Conservation (phyloP, 2,329 filamentous ascomycete species). For the Aspergillus ochraceus region DNA sequence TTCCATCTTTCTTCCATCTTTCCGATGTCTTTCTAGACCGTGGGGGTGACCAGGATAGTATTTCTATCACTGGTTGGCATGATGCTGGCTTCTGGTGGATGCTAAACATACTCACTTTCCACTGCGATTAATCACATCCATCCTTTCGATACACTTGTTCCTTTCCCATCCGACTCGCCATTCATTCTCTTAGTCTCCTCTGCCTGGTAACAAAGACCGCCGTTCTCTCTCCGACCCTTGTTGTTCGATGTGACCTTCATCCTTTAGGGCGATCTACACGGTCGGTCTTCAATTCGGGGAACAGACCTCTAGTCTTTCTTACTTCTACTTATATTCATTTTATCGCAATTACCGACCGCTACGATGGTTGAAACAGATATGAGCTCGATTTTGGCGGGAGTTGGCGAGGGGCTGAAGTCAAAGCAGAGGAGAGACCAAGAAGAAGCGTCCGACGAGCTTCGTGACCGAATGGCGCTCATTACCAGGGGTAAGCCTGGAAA, state of each 20-base stretch:
- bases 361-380: neutral
- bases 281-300: neutral
- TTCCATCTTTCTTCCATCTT: neutral
- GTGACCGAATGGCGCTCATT: neutral
- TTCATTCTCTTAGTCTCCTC: too few relatives aligned
- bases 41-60: too few relatives aligned
- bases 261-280: neutral
- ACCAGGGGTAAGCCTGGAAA: neutral
- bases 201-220: too few relatives aligned
- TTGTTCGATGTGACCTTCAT: neutral
- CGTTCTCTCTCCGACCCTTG: too few relatives aligned
- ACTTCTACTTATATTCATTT: neutral
- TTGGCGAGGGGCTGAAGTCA: neutral
- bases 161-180: too few relatives aligned
- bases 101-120: too few relatives aligned
- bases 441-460: neutral
- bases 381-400: neutral
- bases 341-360: neutral
- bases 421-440: neutral
- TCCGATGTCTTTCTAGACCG: neutral
- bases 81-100: too few relatives aligned
- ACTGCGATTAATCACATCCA: too few relatives aligned
- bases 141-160: too few relatives aligned
- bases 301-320: neutral
- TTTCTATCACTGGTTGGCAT: too few relatives aligned